Evolutionary conservation across 2,329 filamentous ascomycete genomes (phyloP).

Genomic region (Geoglossum cookeanum): DNA sequence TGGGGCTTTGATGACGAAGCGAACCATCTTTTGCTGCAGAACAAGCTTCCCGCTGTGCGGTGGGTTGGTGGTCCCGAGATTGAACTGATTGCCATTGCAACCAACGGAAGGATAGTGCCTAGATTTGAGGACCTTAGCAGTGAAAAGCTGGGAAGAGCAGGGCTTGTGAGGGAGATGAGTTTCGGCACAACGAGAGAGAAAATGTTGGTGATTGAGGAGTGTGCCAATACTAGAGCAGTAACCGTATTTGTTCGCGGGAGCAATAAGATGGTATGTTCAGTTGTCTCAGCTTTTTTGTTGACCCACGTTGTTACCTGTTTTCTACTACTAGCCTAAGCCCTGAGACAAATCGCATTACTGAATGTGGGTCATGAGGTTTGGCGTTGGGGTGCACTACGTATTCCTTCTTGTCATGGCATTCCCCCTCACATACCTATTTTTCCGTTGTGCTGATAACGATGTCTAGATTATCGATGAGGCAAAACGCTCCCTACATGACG

Average conservation of each 20-base stretch:
- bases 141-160: constrained; percentile 80
- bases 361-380: not conserved
- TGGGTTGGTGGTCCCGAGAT: constrained; percentile 98
- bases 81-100: constrained; percentile 94
- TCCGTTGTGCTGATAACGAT: not conserved
- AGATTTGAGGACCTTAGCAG: constrained; percentile 85
- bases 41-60: constrained; percentile 82
- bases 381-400: not conserved
- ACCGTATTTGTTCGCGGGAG: constrained; percentile 92
- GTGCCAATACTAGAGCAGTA: constrained; percentile 89
- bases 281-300: not conserved
- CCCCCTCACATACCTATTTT: not conserved
- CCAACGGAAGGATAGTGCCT: constrained; percentile 92
- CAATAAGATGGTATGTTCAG: constrained; percentile 80
- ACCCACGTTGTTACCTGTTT: not conserved
- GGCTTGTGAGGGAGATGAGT: constrained; percentile 80
- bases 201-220: constrained; percentile 99
- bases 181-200: constrained; percentile 97
- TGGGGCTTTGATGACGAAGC: constrained; percentile 99
- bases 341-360: not conserved
- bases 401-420: not conserved
- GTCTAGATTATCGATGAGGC: constrained; percentile 91
- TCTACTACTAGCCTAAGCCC: not conserved
- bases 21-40: constrained; percentile 91
- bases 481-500: constrained; percentile 91